Base-by-base conservation (phyloP, 257 asterid species). In the Solanum lycopersicoides region DNA sequence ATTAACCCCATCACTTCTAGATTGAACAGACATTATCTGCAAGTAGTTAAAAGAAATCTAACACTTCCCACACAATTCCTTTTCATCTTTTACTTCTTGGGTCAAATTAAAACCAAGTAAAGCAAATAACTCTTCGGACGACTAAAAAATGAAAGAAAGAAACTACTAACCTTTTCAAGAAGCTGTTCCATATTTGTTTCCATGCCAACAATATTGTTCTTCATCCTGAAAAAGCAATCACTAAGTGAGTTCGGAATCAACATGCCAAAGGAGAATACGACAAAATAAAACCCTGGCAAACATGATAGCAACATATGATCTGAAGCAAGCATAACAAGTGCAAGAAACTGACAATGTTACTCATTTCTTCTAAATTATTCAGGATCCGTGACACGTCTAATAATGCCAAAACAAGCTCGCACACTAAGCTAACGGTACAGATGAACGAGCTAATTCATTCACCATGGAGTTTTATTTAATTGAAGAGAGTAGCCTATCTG, bases 171-270 rank as follows among this genome's bases (percentile, higher is more conserved):
- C 99, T 97, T 97, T 88, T 95, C 94, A 90, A 97, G 98, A 90
- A 97, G 99, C 91, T 95, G 98, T 89, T 96, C 99, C 99, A 96
- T 97, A 91, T 94, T 97, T 86, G 98, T 88, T 91, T 97, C 99
- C 98, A 96, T 97, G 89, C 99, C 99, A 72, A 93, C 95, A 89
- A 97, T 97, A 89, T 97, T 97, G 83, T 92, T 97, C 87, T 97
- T 97, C 99, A 97, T 97, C 96, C 99, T 96, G 95, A 45, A 91
- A 74, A 47, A 28, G 68, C 16, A 80, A 80, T 47, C 85, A 47
- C 13, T 30, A 30, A 79, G 23, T 47, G 65, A 47, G 44, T 30
- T 50, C 44, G 53, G 68, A 50, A 18, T 18, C 20, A 80, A 80
- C 25, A 77, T 44, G 84, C 25, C 65, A 25, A 45, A 16, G 65